These are phyloP conservation scores for Ganoderma multipileum DNA, from an alignment of 1,284 basidiomycete species.

Conservation along the genomic window DNA sequence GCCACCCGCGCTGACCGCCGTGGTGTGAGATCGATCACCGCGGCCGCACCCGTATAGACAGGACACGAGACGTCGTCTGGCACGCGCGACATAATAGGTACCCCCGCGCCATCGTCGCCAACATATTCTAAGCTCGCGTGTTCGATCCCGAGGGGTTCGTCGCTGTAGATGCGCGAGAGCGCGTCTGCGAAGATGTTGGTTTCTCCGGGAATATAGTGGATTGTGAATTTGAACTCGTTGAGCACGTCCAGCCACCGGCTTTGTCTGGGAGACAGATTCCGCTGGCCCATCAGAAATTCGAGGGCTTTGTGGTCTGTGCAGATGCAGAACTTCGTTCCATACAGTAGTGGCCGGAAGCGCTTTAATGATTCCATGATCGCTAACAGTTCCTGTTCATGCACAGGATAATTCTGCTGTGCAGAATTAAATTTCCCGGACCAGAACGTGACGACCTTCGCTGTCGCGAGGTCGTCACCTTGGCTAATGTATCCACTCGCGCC, in stretches of 20 bases:
- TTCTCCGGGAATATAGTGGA: neutral
- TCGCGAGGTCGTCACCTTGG: neutral
- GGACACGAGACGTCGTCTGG: no score
- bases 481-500: neutral
- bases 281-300: neutral
- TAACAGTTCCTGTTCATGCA: neutral
- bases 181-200: neutral
- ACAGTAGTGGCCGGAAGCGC: neutral
- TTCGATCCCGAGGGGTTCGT: neutral
- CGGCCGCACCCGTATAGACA: no score
- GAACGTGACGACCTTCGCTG: neutral
- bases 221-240: neutral
- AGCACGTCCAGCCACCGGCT: neutral
- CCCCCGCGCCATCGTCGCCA: neutral
- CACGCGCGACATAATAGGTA: no score
- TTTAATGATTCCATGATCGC: neutral
- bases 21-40: no score
- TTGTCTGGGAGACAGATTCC: neutral
- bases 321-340: neutral
- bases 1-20: no score
- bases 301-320: neutral
- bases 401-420: neutral
- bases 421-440: neutral
- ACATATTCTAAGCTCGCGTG: neutral
- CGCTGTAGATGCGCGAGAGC: neutral